Conservation (phyloP, 2,329 filamentous ascomycete species). For the Alternaria burnsii region DNA sequence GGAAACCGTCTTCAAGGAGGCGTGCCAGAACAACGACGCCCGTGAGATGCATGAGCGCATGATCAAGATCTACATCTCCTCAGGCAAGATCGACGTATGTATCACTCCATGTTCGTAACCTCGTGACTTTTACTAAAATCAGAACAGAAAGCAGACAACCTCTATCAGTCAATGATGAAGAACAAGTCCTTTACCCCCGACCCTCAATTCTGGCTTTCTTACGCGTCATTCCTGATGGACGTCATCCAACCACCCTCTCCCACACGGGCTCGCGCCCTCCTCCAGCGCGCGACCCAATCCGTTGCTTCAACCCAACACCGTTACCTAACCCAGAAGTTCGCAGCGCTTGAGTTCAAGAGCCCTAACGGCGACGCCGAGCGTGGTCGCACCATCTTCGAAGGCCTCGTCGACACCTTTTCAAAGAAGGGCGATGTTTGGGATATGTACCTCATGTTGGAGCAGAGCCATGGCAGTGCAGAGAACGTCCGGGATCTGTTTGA, state of each 20-base stretch:
- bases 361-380: slow-evolving; percentile 84
- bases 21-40: slow-evolving; percentile 91
- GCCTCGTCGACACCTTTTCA: slow-evolving; percentile 81
- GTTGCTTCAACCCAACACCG: slow-evolving; percentile 75
- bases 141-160: slow-evolving; percentile 79
- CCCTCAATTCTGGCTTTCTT: slow-evolving; percentile 89
- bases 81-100: slow-evolving; percentile 81
- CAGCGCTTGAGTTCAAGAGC: slow-evolving; percentile 88
- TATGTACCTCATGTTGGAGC: slow-evolving; percentile 86
- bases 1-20: slow-evolving; percentile 87
- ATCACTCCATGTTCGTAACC: slow-evolving; percentile 1
- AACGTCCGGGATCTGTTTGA: slow-evolving; percentile 81
- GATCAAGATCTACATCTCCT: slow-evolving; percentile 94
- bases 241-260: slow-evolving; percentile 74
- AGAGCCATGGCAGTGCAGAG: slow-evolving; percentile 64
- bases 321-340: slow-evolving; percentile 85
- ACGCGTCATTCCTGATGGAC: slow-evolving; percentile 89
- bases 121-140: slow-evolving; percentile 28
- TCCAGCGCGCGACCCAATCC: slow-evolving; percentile 84
- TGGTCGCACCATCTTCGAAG: slow-evolving; percentile 93
- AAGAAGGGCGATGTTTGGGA: slow-evolving; percentile 95
- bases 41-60: slow-evolving; percentile 89
- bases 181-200: slow-evolving; percentile 81
- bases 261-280: slow-evolving; percentile 77
- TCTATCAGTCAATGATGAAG: slow-evolving; percentile 87